Conservation (phyloP, 805 yeast species). For the Pichia thaimueangensis region DNA sequence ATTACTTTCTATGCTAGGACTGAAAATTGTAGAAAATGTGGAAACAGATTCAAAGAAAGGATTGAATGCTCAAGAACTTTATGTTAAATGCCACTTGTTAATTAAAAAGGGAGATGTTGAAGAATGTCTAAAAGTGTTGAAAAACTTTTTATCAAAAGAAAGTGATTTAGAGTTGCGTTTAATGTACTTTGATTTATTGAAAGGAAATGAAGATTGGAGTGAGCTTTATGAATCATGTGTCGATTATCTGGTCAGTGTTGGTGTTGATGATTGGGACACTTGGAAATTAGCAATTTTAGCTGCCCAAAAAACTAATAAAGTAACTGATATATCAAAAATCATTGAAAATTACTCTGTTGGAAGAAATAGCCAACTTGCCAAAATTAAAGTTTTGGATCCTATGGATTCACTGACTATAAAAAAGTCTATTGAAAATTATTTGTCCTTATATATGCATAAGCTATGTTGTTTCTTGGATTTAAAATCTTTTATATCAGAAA, state of each 20-base stretch:
- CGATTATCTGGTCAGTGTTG: conserved; percentile 37
- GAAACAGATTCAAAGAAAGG: conserved; percentile 25
- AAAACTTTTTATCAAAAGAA: conserved; percentile 30
- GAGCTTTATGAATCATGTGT: conserved; percentile 35
- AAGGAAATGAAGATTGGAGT: conserved; percentile 36
- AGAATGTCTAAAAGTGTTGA: conserved; percentile 29
- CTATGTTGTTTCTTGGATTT: conserved; percentile 64
- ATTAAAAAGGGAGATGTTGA: conserved; percentile 30
- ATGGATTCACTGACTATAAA: not conserved
- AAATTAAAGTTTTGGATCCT: conserved; percentile 33
- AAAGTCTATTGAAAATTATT: conserved; percentile 32
- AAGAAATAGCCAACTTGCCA: conserved; percentile 53
- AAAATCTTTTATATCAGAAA: conserved; percentile 16
- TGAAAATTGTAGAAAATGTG: conserved; percentile 42
- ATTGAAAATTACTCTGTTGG: conserved; percentile 32
- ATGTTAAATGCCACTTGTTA: conserved; percentile 48
- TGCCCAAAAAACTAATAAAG: conserved; percentile 30
- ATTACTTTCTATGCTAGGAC: conserved; percentile 56
- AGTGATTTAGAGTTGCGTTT: conserved; percentile 61
- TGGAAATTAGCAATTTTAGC: conserved; percentile 56
- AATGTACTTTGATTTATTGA: conserved; percentile 43
- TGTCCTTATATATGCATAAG: conserved; percentile 44
- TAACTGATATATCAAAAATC: conserved; percentile 29
- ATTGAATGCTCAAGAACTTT: conserved; percentile 58
- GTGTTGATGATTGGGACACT: conserved; percentile 70